phyloP scores from a whole-genome alignment of 2,329 filamentous ascomycete species.

The Fusarium nurragi region DNA sequence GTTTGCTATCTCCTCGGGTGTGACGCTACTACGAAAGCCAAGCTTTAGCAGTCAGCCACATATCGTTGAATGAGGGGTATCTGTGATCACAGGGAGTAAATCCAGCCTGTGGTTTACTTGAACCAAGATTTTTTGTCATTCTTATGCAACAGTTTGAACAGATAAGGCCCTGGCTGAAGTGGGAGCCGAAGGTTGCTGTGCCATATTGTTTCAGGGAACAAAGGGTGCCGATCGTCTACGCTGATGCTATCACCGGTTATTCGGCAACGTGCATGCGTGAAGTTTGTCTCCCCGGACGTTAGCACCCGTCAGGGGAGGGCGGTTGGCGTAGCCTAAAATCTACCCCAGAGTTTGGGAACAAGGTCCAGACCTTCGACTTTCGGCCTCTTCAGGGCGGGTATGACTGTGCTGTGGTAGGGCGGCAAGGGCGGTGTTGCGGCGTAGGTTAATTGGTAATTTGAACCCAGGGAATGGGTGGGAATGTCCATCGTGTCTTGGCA shows the following conservation, averaged over 20 bases:
- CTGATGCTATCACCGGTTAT: constrained; percentile 6
- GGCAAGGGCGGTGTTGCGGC: constrained; percentile 1
- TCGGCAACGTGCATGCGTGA: neutral
- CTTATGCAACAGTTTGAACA: neutral
- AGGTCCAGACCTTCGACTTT: neutral
- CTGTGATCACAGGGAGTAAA: constrained; percentile 14
- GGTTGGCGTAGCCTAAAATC: neutral
- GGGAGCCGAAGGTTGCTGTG: neutral
- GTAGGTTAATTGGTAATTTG: neutral
- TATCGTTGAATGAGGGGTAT: constrained; percentile 19
- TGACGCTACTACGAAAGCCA: constrained; percentile 14
- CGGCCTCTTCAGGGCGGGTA: neutral
- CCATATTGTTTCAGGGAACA: neutral
- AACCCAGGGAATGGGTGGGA: neutral
- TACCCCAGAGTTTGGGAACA: constrained; percentile 12
- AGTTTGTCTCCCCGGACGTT: neutral
- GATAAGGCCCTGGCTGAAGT: constrained; percentile 15
- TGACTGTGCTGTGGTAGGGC: neutral
- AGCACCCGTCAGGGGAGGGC: neutral
- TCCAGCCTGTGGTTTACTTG: constrained; percentile 1
- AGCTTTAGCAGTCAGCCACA: constrained; percentile 27
- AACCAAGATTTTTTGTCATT: constrained; percentile 9
- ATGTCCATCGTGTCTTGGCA: neutral
- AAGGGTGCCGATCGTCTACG: neutral
- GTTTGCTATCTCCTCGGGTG: neutral